Base-by-base conservation (phyloP, 805 yeast species). In the Wickerhamomyces silvicola region DNA sequence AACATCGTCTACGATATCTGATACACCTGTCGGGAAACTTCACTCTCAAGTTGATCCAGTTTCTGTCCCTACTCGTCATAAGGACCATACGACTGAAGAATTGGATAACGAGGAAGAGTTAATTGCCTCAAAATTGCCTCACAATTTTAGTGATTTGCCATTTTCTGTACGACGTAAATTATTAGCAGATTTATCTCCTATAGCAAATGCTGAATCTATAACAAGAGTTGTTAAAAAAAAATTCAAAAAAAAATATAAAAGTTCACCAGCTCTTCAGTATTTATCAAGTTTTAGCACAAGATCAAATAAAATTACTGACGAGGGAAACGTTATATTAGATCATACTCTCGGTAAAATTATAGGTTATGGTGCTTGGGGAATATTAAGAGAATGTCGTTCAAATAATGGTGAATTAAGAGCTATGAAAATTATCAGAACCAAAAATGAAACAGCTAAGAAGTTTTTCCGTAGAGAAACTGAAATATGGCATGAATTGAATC, bases 281-380 rank as follows among this genome's bases (percentile, higher is more conserved):
- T 36, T 56, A 11, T 42, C 50, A 7, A 46, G 56, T 24, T 43
- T 53, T 7, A 36, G 46, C 18, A 43, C 44, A 19, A 39, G 37
- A 27, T 38, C 49, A 3, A 13, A 26, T 10, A 42, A 30, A 22
- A 22, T 27, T 10, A 82, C 78, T 45, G 85, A 80, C 36, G 74
- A 70, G 38, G 95, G 94, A 1, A 78, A 82, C 10, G 53, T 68
- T 16, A 73, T 86, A 2, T 43, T 80, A 60, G 77, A 73, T 11
- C 75, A 75, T 43, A 67, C 58, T 20, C 52, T 87, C 19, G 95
- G 94, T 1, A 76, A 75, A 43, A 70, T 80, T 9, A 78, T 86
- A 39, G 95, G 95, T 2, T 75, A 73, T 51, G 96, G 97, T 10
- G 94, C 95, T 0, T 88, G 92, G 81, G 94, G 95, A 9, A 70